Conservation (phyloP, 306 rosid species). For the Quercus parvula region DNA sequence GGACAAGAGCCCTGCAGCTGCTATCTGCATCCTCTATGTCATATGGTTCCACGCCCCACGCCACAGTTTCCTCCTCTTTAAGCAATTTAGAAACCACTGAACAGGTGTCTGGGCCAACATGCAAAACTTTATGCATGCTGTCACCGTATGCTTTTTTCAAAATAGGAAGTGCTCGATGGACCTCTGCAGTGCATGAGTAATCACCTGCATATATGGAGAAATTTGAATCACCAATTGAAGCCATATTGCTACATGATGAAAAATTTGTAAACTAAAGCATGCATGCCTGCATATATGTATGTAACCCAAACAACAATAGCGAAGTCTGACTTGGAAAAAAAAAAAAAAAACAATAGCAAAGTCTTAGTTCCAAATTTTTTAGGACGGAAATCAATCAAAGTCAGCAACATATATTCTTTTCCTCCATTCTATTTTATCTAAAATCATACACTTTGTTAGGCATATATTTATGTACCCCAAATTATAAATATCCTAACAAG, state of each 20-base stretch:
- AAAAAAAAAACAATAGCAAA: no score
- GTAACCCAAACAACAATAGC: no score
- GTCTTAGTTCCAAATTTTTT: no score
- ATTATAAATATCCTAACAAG: not conserved
- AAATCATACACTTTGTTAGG: no score
- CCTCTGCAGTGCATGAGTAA: constrained; percentile 62
- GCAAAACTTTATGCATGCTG: constrained; percentile 68
- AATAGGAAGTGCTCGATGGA: constrained; percentile 48
- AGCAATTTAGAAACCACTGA: constrained; percentile 53
- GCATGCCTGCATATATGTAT: not conserved
- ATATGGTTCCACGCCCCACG: constrained; percentile 80
- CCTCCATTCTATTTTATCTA: no score
- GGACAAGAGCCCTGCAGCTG: constrained; percentile 55
- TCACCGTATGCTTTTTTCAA: constrained; percentile 58
- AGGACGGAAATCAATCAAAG: no score
- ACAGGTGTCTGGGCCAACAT: constrained; percentile 65
- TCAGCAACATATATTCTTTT: no score
- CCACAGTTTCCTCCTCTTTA: constrained; percentile 67
- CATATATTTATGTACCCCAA: not conserved
- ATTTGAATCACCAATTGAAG: not conserved
- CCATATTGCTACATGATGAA: not conserved
- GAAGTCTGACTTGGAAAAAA: no score
- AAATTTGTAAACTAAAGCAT: not conserved
- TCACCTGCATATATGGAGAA: constrained; percentile 45
- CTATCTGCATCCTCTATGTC: constrained; percentile 66